These are phyloP conservation scores for Bondarzewia mesenterica DNA, from an alignment of 1,284 basidiomycete genomes.

Conservation along the genomic window DNA sequence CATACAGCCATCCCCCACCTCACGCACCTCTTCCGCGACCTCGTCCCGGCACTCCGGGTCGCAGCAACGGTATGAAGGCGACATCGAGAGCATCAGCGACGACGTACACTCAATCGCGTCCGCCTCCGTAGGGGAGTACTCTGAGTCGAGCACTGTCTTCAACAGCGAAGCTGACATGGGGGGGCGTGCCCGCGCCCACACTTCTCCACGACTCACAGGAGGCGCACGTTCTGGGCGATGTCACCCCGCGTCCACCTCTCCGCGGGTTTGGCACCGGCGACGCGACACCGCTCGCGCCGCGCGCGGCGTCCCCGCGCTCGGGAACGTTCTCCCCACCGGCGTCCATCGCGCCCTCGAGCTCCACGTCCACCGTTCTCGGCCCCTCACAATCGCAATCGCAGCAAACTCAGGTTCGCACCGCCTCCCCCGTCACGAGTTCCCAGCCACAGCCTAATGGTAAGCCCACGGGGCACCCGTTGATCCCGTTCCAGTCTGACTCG, in stretches of 20 bases:
- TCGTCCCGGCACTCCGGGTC: constrained; percentile 31
- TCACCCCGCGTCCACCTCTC: constrained; percentile 37
- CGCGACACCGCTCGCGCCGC: constrained; percentile 5
- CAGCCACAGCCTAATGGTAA: background rate
- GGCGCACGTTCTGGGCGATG: constrained; percentile 32
- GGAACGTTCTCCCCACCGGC: constrained; percentile 4
- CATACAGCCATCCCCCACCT: constrained; percentile 20
- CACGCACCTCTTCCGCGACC: constrained; percentile 42
- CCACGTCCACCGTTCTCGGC: constrained; percentile 8
- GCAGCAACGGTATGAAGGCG: constrained; percentile 48
- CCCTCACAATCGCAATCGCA: background rate
- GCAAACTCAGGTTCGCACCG: background rate
- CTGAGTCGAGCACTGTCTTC: constrained; percentile 35
- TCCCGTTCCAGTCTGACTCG: constrained; percentile 52
- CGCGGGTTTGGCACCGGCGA: constrained; percentile 25
- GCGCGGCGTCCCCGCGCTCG: constrained; percentile 10
- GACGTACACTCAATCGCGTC: background rate
- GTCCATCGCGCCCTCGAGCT: constrained; percentile 3
- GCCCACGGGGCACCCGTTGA: constrained; percentile 23
- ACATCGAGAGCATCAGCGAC: constrained; percentile 32
- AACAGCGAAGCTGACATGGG: constrained; percentile 25
- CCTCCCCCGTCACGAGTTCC: background rate
- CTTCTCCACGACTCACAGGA: constrained; percentile 12
- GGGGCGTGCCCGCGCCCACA: constrained; percentile 16
- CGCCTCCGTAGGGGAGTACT: constrained; percentile 30